Evolutionary conservation across 1,284 basidiomycete genomes (phyloP).

Genomic region (Inonotus hispidus): DNA sequence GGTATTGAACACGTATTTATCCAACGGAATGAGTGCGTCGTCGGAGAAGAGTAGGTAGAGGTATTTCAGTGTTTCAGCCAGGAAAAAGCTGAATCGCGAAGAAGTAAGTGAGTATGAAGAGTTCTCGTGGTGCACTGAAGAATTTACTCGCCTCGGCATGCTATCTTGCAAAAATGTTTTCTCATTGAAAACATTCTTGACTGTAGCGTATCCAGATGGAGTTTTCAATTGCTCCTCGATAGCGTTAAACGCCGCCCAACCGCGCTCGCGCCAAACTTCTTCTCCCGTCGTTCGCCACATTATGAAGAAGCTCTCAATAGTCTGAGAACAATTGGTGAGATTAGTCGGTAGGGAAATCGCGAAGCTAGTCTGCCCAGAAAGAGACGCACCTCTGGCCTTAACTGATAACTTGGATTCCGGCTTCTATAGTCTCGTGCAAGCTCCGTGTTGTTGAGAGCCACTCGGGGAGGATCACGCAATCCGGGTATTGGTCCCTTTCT

Average conservation of each 20-base stretch:
- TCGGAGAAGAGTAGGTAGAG: slow-evolving; percentile 40
- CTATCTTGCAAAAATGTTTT: slow-evolving; percentile 39
- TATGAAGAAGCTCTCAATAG: slow-evolving; percentile 64
- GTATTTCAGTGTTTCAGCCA: slow-evolving; percentile 63
- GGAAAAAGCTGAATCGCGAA: slow-evolving; percentile 54
- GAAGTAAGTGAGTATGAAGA: background rate
- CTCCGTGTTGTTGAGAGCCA: background rate
- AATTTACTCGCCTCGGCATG: slow-evolving; percentile 57
- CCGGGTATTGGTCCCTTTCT: slow-evolving; percentile 13
- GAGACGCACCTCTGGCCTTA: slow-evolving; percentile 16
- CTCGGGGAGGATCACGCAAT: slow-evolving; percentile 10
- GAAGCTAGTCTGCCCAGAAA: background rate
- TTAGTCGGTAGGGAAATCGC: background rate
- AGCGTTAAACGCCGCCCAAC: slow-evolving; percentile 71
- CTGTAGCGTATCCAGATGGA: slow-evolving; percentile 52
- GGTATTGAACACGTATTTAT: slow-evolving; percentile 81
- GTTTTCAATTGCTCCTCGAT: slow-evolving; percentile 56
- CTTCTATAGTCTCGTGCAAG: slow-evolving; percentile 13
- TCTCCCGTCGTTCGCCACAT: slow-evolving; percentile 70
- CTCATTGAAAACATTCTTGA: slow-evolving; percentile 42
- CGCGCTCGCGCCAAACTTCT: slow-evolving; percentile 65
- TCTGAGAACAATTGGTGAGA: slow-evolving; percentile 31
- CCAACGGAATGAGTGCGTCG: slow-evolving; percentile 47
- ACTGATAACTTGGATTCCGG: slow-evolving; percentile 6
- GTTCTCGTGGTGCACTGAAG: background rate